Evolutionary conservation across 768 basidiomycete genomes (phyloP), one percentile per base, ranked within the genome.

Genomic region (Lanmaoa pseudosensibilis): DNA sequence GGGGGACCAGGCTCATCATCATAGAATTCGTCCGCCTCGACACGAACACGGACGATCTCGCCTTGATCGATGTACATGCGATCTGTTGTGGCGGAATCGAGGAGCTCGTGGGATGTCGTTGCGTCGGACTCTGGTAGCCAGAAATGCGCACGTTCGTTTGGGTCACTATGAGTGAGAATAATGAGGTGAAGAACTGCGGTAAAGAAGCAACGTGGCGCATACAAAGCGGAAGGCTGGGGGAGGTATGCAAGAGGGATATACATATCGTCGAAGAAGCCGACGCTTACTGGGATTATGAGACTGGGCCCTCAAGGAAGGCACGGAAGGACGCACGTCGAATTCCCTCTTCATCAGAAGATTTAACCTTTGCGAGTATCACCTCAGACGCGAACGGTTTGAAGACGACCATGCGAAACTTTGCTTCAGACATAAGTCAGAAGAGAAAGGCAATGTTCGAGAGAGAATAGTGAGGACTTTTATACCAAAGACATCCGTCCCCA

Each of bases 231-330:
- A 27, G 92, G 88, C 64, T 88, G 83, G 2, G 95, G 94, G 6
- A 98, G 83, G 55, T 92, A 87, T 4, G 82, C 75, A 0, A 82
- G 73, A 0, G 94, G 92, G 45, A 98, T 82, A 67, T 92, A 91
- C 23, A 98, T 87, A 64, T 98, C 94, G 72, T 94, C 92, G 65
- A 98, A 98, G 77, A 98, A 98, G 19, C 88, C 90, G 18, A 97
- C 71, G 21, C 88, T 83, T 27, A 96, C 94, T 96, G 63, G 16
- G 34, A 52, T 37, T 19, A 30, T 66, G 32, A 61, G 55, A 19
- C 27, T 33, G 46, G 15, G 7, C 19, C 8, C 0, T 44, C 3
- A 16, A 16, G 23, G 9, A 30, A 19, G 45, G 32, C 38, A 45
- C 2, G 37, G 13, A 50, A 27, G 30, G 16, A 77, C 90, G 41